These are phyloP conservation scores for Quercus mongolica DNA, from an alignment of 306 rosid species.

Conservation along the genomic window DNA sequence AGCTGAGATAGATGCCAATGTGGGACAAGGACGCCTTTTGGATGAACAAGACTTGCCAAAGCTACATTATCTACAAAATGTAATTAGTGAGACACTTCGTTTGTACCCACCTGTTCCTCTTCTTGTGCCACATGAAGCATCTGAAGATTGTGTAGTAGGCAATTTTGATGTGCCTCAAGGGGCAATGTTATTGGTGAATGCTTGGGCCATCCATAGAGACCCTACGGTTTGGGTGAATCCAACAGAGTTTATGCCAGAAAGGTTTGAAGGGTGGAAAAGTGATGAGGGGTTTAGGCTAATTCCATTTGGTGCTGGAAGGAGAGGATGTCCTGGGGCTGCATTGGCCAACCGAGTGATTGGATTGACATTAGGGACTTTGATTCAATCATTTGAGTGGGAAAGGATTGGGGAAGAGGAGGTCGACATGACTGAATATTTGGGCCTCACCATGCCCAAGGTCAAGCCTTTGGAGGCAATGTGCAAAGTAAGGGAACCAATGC, in stretches of 20 bases:
- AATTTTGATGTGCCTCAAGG: slow-evolving; percentile 38
- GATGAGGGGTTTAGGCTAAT: slow-evolving; percentile 11
- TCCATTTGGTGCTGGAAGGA: slow-evolving; percentile 22
- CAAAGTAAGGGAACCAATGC: neutral
- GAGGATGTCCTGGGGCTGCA: slow-evolving; percentile 16
- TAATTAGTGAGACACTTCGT: slow-evolving; percentile 38
- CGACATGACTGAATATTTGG: slow-evolving; percentile 27
- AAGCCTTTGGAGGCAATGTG: slow-evolving; percentile 34
- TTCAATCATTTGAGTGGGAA: slow-evolving; percentile 36
- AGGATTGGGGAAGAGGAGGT: slow-evolving; percentile 3
- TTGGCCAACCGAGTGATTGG: slow-evolving; percentile 2
- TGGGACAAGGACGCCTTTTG: slow-evolving; percentile 10
- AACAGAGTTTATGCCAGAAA: slow-evolving; percentile 25
- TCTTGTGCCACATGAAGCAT: slow-evolving; percentile 37
- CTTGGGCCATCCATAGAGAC: slow-evolving; percentile 46
- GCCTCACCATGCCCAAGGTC: slow-evolving; percentile 21
- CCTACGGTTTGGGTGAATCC: slow-evolving; percentile 29
- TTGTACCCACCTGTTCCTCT: slow-evolving; percentile 33
- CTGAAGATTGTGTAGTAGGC: slow-evolving; percentile 20
- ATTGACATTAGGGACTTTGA: slow-evolving; percentile 15
- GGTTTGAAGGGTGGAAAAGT: slow-evolving; percentile 18
- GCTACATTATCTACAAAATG: slow-evolving; percentile 16
- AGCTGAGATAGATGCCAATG: neutral
- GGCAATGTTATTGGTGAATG: slow-evolving; percentile 34
- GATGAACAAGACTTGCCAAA: slow-evolving; percentile 27